Percentiles rank a stretch among this genome's conserved stretches.
phyloP scores from a whole-genome alignment of 345 rosid genomes.

The Brassica juncea region DNA sequence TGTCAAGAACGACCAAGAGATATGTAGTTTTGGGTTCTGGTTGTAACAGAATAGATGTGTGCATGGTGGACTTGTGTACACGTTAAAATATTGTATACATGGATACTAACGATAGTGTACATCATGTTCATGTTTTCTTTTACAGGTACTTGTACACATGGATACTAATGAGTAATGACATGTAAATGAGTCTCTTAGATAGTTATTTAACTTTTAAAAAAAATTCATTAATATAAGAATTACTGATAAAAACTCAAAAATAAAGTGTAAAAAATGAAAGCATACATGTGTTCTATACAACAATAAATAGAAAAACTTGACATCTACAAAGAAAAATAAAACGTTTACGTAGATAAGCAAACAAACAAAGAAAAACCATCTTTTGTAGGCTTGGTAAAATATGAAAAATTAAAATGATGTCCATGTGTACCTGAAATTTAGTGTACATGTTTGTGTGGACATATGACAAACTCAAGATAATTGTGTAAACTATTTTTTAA shows the following conservation, averaged over 20 bases:
- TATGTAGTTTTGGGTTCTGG: neutral
- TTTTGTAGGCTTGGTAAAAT: no score
- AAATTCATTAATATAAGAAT: neutral
- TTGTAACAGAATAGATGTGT: neutral
- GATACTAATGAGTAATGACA: neutral
- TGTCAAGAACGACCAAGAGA: neutral
- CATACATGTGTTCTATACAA: neutral
- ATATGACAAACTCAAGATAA: no score
- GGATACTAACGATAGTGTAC: neutral
- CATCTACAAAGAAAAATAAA: neutral
- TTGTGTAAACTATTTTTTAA: no score
- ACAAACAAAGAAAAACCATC: neutral
- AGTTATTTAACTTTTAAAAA: neutral
- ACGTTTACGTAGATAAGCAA: neutral
- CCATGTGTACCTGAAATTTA: no score
- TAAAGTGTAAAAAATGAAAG: neutral
- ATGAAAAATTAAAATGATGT: no score
- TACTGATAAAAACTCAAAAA: no score
- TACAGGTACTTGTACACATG: neutral
- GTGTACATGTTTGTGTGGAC: no score
- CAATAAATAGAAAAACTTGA: neutral
- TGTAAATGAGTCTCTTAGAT: neutral
- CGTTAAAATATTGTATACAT: neutral
- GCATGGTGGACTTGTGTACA: neutral
- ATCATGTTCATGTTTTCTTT: neutral